A percentile compares a stretch with the other conserved stretches of the same genome.
Evolutionary conservation across 2,329 filamentous ascomycete species (phyloP).

Genomic region (Aspergillus quadrilineatus): DNA sequence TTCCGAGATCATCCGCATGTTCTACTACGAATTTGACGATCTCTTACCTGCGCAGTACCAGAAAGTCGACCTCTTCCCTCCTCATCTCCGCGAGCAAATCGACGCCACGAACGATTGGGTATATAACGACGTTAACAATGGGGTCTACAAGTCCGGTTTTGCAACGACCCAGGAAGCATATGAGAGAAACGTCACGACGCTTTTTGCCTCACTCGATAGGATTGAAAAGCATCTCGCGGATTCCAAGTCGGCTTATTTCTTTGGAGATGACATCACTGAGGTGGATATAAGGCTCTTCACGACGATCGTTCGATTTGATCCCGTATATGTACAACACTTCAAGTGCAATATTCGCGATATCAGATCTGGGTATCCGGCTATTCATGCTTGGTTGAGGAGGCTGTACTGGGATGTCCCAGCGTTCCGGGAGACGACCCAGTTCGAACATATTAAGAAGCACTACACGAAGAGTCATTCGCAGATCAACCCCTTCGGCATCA

Average conservation of each 20-base stretch:
- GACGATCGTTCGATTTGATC: constrained; percentile 70
- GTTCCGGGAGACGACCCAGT: constrained; percentile 81
- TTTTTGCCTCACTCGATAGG: constrained; percentile 76
- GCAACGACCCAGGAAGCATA: constrained; percentile 82
- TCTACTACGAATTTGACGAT: constrained; percentile 77
- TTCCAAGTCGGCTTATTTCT: constrained; percentile 62
- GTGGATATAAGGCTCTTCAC: constrained; percentile 75
- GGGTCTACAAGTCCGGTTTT: constrained; percentile 66
- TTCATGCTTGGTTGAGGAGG: constrained; percentile 78
- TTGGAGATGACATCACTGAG: constrained; percentile 74
- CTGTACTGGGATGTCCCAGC: constrained; percentile 81
- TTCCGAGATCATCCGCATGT: constrained; percentile 88
- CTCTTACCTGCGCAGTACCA: constrained; percentile 61
- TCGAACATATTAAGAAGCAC: constrained; percentile 89
- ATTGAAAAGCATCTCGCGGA: constrained; percentile 68
- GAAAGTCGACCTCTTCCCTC: constrained; percentile 66
- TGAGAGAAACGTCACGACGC: constrained; percentile 65
- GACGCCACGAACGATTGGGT: constrained; percentile 79
- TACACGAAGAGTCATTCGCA: constrained; percentile 66
- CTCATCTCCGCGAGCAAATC: constrained; percentile 63
- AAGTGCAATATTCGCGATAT: constrained; percentile 85
- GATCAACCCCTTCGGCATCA: constrained; percentile 69
- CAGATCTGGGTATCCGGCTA: constrained; percentile 73
- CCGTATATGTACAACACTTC: constrained; percentile 79
- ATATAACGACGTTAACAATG: constrained; percentile 62